Percentiles rank a stretch among this genome's conserved stretches.
phyloP scores from a whole-genome alignment of 371 early-diverging fungal species.

The Syncephalis fuscata region DNA sequence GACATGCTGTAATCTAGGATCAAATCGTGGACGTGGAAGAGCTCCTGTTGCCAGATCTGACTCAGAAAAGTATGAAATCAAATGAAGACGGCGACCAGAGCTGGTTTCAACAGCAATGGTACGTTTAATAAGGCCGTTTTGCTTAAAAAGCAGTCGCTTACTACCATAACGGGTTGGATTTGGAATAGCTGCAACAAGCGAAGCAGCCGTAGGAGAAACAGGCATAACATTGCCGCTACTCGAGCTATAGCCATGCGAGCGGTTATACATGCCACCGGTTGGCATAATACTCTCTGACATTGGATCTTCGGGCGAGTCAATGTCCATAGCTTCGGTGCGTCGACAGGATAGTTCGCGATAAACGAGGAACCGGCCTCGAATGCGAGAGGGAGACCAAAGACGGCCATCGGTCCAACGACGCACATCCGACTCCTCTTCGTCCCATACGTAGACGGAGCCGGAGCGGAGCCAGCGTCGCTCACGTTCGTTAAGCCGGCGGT shows the following conservation, averaged over 20 bases:
- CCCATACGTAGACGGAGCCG: slow-evolving; percentile 62
- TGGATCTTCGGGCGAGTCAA: not conserved
- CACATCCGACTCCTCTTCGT: slow-evolving; percentile 67
- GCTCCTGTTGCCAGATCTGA: slow-evolving; percentile 35
- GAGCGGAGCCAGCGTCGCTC: slow-evolving; percentile 50
- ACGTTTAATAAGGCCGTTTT: not conserved
- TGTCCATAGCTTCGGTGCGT: not conserved
- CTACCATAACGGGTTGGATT: too few species aligned
- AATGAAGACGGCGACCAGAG: slow-evolving; percentile 58
- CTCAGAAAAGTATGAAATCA: slow-evolving; percentile 72
- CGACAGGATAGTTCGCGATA: slow-evolving; percentile 36
- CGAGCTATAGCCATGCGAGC: too few species aligned
- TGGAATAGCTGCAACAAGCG: too few species aligned
- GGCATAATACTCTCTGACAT: too few species aligned
- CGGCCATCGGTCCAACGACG: slow-evolving; percentile 82
- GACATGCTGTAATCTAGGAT: slow-evolving; percentile 20
- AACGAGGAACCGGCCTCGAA: slow-evolving; percentile 57
- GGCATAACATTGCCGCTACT: too few species aligned
- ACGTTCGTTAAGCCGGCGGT: slow-evolving; percentile 47
- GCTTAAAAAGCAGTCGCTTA: not conserved
- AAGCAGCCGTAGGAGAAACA: too few species aligned
- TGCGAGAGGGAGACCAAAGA: slow-evolving; percentile 71
- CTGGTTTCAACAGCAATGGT: slow-evolving; percentile 17
- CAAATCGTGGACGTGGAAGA: slow-evolving; percentile 24
- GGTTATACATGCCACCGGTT: too few species aligned